Evolutionary conservation across 352 stramenopile genomes (phyloP), one percentile per base, ranked within the genome.

Genomic region (Pelagophyceae sp.): DNA sequence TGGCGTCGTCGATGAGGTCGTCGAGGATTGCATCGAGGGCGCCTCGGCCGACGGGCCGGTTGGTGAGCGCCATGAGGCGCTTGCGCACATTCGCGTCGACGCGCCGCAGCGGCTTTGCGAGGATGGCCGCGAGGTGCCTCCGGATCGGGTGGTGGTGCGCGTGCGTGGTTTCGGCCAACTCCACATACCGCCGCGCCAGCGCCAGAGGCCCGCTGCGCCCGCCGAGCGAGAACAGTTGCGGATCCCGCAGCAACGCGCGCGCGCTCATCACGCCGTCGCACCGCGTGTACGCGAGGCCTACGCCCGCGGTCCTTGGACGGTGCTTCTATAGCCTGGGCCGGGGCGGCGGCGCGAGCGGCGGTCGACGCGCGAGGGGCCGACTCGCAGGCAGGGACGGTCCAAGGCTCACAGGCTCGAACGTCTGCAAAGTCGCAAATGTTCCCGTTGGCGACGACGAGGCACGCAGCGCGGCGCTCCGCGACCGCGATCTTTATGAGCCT

Each of bases 231-330:
- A 96, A 98, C 29, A 98, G 77, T 58, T 93, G 90, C 0, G 95
- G 95, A 83, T 98, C 95, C 76, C 98, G 93, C 31, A 99, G 77
- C 37, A 98, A 87, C 0, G 84, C 94, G 83, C 98, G 94, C 0
- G 92, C 96, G 72, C 83, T 93, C 95, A 99, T 99, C 78, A 98
- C 90, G 40, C 93, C 95, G 80, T 71, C 61, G 61, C 15, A 35
- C n/a, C 61, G n/a, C 61, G 61, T 71, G 15, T 17, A 17, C 1
- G 11, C 61, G 33, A 71, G 29, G 61, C n/a, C n/a, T n/a, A n/a
- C n/a, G n/a, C n/a, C n/a, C n/a, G n/a, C n/a, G n/a, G n/a, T n/a
- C n/a, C n/a, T n/a, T n/a, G n/a, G n/a, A n/a, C n/a, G n/a, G n/a
- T n/a, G n/a, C n/a, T n/a, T n/a, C n/a, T n/a, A n/a, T n/a, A n/a